Percentiles rank a stretch among this genome's conserved stretches.
These are phyloP conservation scores for Globisporangium irregulare DNA, from an alignment of 352 stramenopile genomes.

Conservation along the genomic window DNA sequence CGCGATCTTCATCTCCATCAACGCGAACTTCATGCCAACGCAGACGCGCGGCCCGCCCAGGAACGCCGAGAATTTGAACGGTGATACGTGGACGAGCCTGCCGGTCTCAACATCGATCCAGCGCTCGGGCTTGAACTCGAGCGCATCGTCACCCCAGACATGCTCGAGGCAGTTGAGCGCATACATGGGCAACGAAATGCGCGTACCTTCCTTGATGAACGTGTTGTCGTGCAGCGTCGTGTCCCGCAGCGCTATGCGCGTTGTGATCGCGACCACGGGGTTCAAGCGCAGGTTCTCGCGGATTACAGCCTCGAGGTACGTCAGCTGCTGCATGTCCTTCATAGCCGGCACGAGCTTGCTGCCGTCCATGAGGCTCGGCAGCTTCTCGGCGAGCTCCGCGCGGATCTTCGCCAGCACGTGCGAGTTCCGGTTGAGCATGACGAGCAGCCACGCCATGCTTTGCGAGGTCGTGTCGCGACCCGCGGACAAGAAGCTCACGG, in stretches of 20 bases:
- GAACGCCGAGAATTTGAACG: not conserved
- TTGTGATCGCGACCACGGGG: slow-evolving; percentile 37
- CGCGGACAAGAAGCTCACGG: slow-evolving; percentile 76
- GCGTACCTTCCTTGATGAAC: slow-evolving; percentile 6
- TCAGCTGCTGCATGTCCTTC: slow-evolving; percentile 23
- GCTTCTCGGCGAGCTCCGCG: not conserved
- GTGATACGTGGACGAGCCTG: not conserved
- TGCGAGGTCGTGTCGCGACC: slow-evolving; percentile 73
- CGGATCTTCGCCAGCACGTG: not conserved
- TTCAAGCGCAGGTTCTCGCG: slow-evolving; percentile 51
- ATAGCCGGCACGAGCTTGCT: not conserved
- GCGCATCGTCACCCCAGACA: slow-evolving; percentile 63
- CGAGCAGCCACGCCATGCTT: slow-evolving; percentile 71
- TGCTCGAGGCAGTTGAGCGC: not conserved
- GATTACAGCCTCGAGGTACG: slow-evolving; percentile 43
- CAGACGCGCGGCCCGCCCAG: not conserved
- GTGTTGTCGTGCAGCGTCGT: slow-evolving; percentile 47
- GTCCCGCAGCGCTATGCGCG: slow-evolving; percentile 28
- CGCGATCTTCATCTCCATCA: slow-evolving; percentile 50
- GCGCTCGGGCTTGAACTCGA: slow-evolving; percentile 41
- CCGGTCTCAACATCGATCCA: slow-evolving; percentile 39
- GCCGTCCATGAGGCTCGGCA: not conserved
- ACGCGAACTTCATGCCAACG: not conserved
- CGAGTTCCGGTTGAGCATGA: slow-evolving; percentile 52
- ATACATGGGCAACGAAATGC: not conserved